Percentiles rank a stretch among this genome's conserved stretches.
phyloP scores from a whole-genome alignment of 805 yeast genomes.

The Teunomyces gatunensis region DNA sequence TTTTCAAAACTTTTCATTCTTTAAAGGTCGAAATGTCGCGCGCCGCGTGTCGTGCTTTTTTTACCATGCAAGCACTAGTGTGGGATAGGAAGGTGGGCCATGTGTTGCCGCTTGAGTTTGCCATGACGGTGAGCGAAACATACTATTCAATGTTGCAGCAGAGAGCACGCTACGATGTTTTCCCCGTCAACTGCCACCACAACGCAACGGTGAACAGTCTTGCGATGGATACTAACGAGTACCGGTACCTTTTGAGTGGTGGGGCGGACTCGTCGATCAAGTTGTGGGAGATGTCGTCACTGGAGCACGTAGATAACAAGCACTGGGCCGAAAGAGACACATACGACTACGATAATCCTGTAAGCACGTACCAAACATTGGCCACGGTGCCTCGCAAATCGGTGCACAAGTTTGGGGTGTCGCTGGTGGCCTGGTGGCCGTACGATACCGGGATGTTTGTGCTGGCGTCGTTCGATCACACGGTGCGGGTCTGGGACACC shows the following conservation, averaged over 20 bases:
- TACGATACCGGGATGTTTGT: conserved; percentile 82
- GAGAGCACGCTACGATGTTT: conserved; percentile 19
- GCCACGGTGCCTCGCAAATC: conserved; percentile 38
- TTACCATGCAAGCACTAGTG: conserved; percentile 35
- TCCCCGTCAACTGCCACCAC: conserved; percentile 44
- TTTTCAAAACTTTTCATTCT: conserved; percentile 1
- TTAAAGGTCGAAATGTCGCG: conserved; percentile 1
- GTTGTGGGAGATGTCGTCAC: conserved; percentile 54
- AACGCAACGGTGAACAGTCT: conserved; percentile 59
- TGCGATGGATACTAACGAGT: conserved; percentile 48
- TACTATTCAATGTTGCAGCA: conserved; percentile 31
- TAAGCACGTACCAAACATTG: conserved; percentile 20
- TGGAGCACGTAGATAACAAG: conserved; percentile 14
- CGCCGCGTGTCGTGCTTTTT: not conserved
- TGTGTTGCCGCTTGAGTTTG: conserved; percentile 31
- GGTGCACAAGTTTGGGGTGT: conserved; percentile 69
- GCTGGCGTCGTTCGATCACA: conserved; percentile 75
- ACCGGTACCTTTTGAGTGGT: conserved; percentile 60
- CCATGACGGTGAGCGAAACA: conserved; percentile 35
- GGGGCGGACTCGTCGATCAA: conserved; percentile 69
- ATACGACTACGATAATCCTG: conserved; percentile 33
- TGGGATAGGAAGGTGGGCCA: conserved; percentile 31
- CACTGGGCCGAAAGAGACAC: conserved; percentile 17
- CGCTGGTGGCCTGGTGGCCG: conserved; percentile 85
- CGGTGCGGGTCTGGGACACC: conserved; percentile 81